These are phyloP conservation scores for Silene latifolia DNA, from an alignment of 148 eudicot genomes.

Conservation along the genomic window DNA sequence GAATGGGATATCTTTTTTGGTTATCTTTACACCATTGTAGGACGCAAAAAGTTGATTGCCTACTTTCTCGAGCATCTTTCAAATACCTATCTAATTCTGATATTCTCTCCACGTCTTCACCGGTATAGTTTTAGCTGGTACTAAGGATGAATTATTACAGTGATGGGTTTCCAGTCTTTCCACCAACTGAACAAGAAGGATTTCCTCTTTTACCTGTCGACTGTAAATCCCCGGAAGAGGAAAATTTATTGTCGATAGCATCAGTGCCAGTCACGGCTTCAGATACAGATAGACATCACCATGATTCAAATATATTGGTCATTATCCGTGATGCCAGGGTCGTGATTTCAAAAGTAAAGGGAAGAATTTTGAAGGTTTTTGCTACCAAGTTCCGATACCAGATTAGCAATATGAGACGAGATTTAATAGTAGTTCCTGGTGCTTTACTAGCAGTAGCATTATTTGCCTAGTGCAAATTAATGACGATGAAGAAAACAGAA, in stretches of 20 bases:
- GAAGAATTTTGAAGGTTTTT: constrained; percentile 23
- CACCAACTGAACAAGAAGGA: constrained; percentile 44
- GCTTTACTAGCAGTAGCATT: constrained; percentile 27
- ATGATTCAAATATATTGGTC: no score
- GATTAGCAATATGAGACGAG: constrained; percentile 4
- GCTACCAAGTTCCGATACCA: constrained; percentile 4
- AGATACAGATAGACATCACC: no score
- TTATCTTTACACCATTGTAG: background rate
- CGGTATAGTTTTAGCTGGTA: no score
- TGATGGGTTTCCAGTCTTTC: constrained; percentile 27
- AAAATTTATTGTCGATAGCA: no score
- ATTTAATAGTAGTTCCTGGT: constrained; percentile 18
- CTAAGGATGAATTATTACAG: constrained; percentile 24
- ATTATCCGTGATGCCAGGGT: no score
- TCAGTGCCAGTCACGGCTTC: background rate
- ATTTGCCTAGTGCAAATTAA: constrained; percentile 15
- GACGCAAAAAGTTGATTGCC: background rate
- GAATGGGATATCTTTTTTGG: no score
- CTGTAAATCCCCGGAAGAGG: constrained; percentile 8
- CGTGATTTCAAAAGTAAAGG: constrained; percentile 21
- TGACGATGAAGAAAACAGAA: no score
- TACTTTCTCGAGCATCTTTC: no score
- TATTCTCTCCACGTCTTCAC: background rate
- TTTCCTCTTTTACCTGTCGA: constrained; percentile 25
- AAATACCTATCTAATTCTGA: no score